phyloP scores from a whole-genome alignment of 129 eudicot species.

The Gnaphalium uliginosum region DNA sequence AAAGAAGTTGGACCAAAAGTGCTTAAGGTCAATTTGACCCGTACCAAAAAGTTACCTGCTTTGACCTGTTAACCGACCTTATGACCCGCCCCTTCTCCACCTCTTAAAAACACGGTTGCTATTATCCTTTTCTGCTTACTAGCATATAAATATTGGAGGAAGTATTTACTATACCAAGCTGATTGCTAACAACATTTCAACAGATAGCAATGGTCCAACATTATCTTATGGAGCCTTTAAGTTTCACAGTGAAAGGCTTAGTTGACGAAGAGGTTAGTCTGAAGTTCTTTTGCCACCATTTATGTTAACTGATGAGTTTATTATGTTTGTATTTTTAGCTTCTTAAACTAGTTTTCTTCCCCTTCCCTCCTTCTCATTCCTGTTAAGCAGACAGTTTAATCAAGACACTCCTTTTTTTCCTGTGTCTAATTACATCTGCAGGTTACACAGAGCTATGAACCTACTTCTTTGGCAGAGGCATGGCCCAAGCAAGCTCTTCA shows the following conservation, averaged over 20 bases:
- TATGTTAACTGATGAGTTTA: slow-evolving; percentile 8
- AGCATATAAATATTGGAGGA: slow-evolving; percentile 17
- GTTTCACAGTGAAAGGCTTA: slow-evolving; percentile 51
- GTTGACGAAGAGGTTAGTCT: slow-evolving; percentile 41
- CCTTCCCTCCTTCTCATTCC: neutral
- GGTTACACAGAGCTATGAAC: slow-evolving; percentile 32
- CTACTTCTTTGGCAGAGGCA: slow-evolving; percentile 28
- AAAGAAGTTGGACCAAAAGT: too few species aligned
- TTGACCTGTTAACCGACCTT: neutral
- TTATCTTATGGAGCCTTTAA: slow-evolving; percentile 65
- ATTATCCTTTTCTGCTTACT: neutral
- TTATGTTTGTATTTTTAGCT: neutral
- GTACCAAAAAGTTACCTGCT: slow-evolving; percentile 4
- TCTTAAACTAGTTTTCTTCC: neutral
- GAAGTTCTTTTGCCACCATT: slow-evolving; percentile 23
- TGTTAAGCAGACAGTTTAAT: neutral
- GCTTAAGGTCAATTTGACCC: neutral
- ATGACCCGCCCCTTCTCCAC: neutral
- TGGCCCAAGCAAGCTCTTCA: slow-evolving; percentile 52
- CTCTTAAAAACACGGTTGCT: too few species aligned
- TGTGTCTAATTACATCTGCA: slow-evolving; percentile 12
- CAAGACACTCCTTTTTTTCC: neutral
- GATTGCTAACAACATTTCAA: neutral
- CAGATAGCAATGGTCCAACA: slow-evolving; percentile 83
- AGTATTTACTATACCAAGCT: slow-evolving; percentile 11